Evolutionary conservation across 177 flowering plant genomes (phyloP), one percentile per base, ranked within the genome.

Genomic region (Tripterygium wilfordii): DNA sequence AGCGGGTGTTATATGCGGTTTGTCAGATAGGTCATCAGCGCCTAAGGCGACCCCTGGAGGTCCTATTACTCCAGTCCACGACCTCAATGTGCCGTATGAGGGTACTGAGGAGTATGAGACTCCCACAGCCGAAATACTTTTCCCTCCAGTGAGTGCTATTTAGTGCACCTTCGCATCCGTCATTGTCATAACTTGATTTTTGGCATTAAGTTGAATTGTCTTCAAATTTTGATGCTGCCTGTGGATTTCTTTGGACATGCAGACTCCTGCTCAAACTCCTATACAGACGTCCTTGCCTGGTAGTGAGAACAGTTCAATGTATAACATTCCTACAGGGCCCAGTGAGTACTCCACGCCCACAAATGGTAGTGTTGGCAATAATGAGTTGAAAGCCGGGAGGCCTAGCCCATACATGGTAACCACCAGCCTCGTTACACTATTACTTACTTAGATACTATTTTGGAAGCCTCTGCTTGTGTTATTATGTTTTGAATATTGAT

Each of bases 101-200:
- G 95, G 83, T 18, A 54, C 89, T 0, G 99, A 92, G 63, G 99
- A 92, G 72, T 92, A 80, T 28, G 96, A 92, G 64, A 92, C 99
- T 48, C 99, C 99, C 8, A 92, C 99, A 0, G 96, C 96, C 13
- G 99, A 92, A 19, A 71, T 92, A 49, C 80, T 92, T 36, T 92
- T 92, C 50, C 97, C 99, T 33, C 96, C 97, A n/a, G 98, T 92
- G 58, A 80, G 85, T 53, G 35, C 19, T 22, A 28, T 2, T 18
- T 49, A 17, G 20, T 38, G 30, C 43, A 3, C 24, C 4, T n/a
- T 21, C 21, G 20, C 18, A 10, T 3, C 6, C 21, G 42, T 3
- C 2, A 16, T 38, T 19, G 22, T 38, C 18, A 6, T 16, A 38
- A 21, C 19, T 38, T 15, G 5, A 6, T 7, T 19, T 19, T 38